phyloP scores from a whole-genome alignment of 2,329 filamentous ascomycete species.

The Kalmusia sp. region DNA sequence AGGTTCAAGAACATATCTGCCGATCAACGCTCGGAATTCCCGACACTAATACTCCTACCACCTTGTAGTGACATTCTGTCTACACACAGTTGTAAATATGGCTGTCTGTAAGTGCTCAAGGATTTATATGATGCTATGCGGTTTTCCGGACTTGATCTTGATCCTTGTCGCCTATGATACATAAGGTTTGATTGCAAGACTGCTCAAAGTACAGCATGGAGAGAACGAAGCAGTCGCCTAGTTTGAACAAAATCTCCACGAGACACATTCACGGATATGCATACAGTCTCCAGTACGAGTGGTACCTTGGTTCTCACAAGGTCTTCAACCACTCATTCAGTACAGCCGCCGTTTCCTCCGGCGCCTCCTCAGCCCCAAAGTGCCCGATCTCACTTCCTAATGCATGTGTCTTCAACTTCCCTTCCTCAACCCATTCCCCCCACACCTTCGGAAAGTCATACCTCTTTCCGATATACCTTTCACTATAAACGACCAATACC shows the following conservation, averaged over 20 bases:
- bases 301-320: conserved; percentile 3
- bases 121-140: no score
- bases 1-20: not conserved
- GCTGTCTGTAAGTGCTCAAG: no score
- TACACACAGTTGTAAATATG: not conserved
- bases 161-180: no score
- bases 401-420: conserved; percentile 58
- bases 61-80: not conserved
- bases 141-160: no score
- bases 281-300: no score
- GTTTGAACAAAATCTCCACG: no score
- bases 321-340: conserved; percentile 41
- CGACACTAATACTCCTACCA: not conserved
- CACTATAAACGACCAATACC: conserved; percentile 60
- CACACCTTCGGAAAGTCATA: conserved; percentile 62
- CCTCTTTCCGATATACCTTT: conserved; percentile 55
- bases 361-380: conserved; percentile 63
- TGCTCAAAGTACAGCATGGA: no score
- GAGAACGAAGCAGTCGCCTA: no score
- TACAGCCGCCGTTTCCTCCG: conserved; percentile 53
- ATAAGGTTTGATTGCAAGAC: no score
- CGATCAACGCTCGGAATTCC: not conserved
- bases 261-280: no score
- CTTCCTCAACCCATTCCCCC: conserved; percentile 53
- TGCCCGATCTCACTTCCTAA: conserved; percentile 59